Evolutionary conservation across 305 asterid genomes (phyloP).

Genomic region (Fraxinus baroniana): DNA sequence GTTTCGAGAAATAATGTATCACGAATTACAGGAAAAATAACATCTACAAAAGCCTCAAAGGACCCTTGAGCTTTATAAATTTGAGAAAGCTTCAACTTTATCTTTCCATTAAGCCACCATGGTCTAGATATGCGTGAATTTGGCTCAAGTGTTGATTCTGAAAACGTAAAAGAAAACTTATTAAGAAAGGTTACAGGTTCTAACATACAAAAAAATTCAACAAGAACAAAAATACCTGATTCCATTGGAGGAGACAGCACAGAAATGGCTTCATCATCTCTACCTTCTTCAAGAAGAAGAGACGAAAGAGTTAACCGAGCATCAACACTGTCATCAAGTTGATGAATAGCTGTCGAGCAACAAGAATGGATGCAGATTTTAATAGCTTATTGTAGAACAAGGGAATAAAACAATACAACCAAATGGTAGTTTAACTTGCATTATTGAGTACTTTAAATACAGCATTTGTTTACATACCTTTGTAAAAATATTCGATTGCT

Average conservation of each 20-base stretch:
- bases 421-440: background rate
- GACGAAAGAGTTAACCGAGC: constrained; percentile 61
- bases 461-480: constrained; percentile 34
- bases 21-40: constrained; percentile 49
- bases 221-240: constrained; percentile 35
- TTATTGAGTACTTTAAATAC: background rate
- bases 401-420: background rate
- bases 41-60: constrained; percentile 46
- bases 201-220: constrained; percentile 1
- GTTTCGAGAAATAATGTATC: constrained; percentile 48
- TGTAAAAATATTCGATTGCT: constrained; percentile 55
- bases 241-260: constrained; percentile 70
- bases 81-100: constrained; percentile 56
- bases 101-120: constrained; percentile 55
- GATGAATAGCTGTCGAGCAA: constrained; percentile 44
- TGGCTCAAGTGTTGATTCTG: constrained; percentile 35
- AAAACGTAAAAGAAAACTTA: constrained; percentile 9
- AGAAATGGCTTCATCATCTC: constrained; percentile 72
- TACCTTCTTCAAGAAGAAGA: constrained; percentile 69
- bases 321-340: constrained; percentile 50
- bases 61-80: constrained; percentile 54
- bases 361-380: constrained; percentile 16
- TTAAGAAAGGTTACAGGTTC: constrained; percentile 18
- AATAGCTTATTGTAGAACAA: constrained; percentile 10
- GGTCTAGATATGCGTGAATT: constrained; percentile 26